Base-by-base conservation (phyloP, 192 early-diverging fungal genomes). In the Haplosporangium gracile region DNA sequence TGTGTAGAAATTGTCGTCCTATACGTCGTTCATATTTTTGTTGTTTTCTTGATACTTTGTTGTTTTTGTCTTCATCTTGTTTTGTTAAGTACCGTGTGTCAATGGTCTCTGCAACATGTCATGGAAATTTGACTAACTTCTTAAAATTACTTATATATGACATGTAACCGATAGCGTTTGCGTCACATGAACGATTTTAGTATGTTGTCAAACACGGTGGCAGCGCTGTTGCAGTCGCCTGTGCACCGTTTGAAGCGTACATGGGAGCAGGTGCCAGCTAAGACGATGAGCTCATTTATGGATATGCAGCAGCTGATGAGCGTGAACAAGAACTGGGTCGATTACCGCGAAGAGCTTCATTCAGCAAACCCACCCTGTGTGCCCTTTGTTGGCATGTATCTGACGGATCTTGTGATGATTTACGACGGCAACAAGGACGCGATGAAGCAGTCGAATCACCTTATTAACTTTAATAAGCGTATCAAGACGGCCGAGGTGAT, bases 391-490 rank as follows among this genome's bases (percentile, higher is more conserved):
- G 85, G 85, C 39, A 81, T 81, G 45, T 96, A 97, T 78, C 85
- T 97, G 76, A 95, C 95, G 76, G 97, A 98, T 82, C 88, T 98
- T 85, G 96, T 95, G 47, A 97, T 98, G 88, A 95, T 98, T 60
- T 95, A 97, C 60, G 97, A 97, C 75, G 96, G 97, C 32, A 97
- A 96, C 85, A 88, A 93, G 47, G 93, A 97, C 75, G 90, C 89
- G 72, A 79, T 98, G 42, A 89, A 91, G 68, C 91, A 88, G 68
- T 82, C 91, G 43, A 89, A 89, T n/a, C 90, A 93, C 24, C 90
- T 98, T 26, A 97, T 98, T 91, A 98, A 98, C 89, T 97, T 98
- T 89, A 90, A 92, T 78, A 98, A 98, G 87, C 93, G 95, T 47
- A 92, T 92, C 89, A 97, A 96, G 88, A 96, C 95, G 0, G 96